Evolutionary conservation across 192 early-diverging fungal species (phyloP), one percentile per base, ranked within the genome.

Genomic region (Podila minutissima): DNA sequence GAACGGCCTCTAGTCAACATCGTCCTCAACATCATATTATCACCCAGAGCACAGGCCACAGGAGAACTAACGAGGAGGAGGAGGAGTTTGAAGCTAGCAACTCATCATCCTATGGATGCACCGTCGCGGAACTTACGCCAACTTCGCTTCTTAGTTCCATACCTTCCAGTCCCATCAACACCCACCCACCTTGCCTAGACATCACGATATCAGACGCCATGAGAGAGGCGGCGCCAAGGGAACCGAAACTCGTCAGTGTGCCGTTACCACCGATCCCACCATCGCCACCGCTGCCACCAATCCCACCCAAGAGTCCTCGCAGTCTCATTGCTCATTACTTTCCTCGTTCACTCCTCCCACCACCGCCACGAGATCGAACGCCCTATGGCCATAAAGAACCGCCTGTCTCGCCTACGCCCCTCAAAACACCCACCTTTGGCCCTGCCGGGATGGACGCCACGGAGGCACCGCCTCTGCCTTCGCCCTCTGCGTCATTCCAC

Each of bases 371-470:
- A 58, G 66, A 26, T 22, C 75, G 75, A 2, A 12, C 22, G 1
- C 59, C 24, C 22, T 12, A 33, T 4, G 65, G 35, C 1, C 46
- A 57, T 3, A 66, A 33, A 20, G 70, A 49, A 13, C 64, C 51
- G 7, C 13, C 64, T 5, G 37, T 72, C 17, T 66, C 69, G 1
- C 70, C 75, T 0, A 71, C 64, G 19, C 75, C 75, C 20, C 59
- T 73, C 58, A 81, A 81, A 29, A 81, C 77, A 1, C 77, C 77
- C 0, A 81, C 77, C 20, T 81, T 81, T 73, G 77, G 77, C 4
- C 77, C 77, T 0, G 77, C 66, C 13, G 26, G 60, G 20, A 51
- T 37, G 11, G 41, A 31, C 5, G 29, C 68, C 31, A 29, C 28
- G 41, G 17, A 60, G 31, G 71, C 53, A 11, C 77, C 66, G 0